Evolutionary conservation across 371 early-diverging fungal genomes (phyloP).

Genomic region (Haplosporangium sp.): DNA sequence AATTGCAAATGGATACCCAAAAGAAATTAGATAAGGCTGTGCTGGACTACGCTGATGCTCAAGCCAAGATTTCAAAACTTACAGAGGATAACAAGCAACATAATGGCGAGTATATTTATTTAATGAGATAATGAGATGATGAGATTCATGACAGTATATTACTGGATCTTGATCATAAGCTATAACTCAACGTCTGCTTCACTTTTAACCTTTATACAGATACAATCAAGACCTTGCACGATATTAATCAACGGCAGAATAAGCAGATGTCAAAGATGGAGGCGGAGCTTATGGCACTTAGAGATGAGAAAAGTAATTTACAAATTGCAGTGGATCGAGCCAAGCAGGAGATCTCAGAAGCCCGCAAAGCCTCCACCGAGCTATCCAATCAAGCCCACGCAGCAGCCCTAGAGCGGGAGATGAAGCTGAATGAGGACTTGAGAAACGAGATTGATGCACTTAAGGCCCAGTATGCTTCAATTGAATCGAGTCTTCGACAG

Average conservation of each 20-base stretch:
- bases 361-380: conserved; percentile 32
- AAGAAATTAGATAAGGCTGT: conserved; percentile 70
- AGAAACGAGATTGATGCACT: conserved; percentile 37
- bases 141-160: no score
- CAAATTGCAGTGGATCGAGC: conserved; percentile 65
- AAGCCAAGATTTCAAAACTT: conserved; percentile 62
- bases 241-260: conserved; percentile 68
- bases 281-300: conserved; percentile 58
- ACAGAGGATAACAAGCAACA: conserved; percentile 68
- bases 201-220: conserved; percentile 6
- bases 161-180: no score
- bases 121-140: not conserved
- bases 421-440: conserved; percentile 42
- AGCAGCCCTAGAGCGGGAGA: conserved; percentile 38
- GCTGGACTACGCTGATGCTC: conserved; percentile 64
- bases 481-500: conserved; percentile 38
- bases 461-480: conserved; percentile 21
- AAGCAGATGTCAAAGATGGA: conserved; percentile 74
- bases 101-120: conserved; percentile 54
- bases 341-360: conserved; percentile 50
- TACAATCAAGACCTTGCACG: conserved; percentile 18
- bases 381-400: conserved; percentile 53
- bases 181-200: not conserved
- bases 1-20: conserved; percentile 64
- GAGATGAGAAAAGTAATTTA: conserved; percentile 62